Evolutionary conservation across 1,139 yeast genomes (phyloP).

Genomic region (Starmera stellimalicola): DNA sequence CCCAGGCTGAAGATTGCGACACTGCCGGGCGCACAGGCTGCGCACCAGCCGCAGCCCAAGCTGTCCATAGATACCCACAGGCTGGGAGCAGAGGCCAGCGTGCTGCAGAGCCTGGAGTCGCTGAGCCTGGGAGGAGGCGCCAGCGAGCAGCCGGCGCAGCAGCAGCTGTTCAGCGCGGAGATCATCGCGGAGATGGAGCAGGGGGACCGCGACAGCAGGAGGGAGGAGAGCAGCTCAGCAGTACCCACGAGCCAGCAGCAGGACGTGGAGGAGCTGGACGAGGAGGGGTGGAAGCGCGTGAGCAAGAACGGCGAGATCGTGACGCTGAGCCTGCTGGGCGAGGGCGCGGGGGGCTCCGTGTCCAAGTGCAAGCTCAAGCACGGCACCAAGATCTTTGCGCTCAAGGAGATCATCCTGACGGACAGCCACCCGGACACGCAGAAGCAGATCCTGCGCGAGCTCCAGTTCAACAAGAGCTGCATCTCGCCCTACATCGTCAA

Average conservation of each 20-base stretch:
- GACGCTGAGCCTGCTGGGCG: conserved; percentile 69
- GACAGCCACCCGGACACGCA: conserved; percentile 77
- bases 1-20: conserved; percentile 23
- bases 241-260: too few species aligned
- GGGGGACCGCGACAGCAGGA: not conserved
- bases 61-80: not conserved
- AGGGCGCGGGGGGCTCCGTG: conserved; percentile 92
- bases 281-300: conserved; percentile 66
- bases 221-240: conserved; percentile 3
- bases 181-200: conserved; percentile 26
- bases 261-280: conserved; percentile 53
- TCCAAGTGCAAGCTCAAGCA: conserved; percentile 55
- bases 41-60: too few species aligned
- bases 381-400: conserved; percentile 63
- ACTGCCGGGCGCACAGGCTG: too few species aligned
- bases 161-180: conserved; percentile 28
- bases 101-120: too few species aligned
- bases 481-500: conserved; percentile 77
- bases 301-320: conserved; percentile 50
- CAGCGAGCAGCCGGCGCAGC: too few species aligned
- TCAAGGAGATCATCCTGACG: conserved; percentile 51
- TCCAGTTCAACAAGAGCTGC: conserved; percentile 79
- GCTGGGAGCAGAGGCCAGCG: too few species aligned
- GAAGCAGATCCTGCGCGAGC: conserved; percentile 77
- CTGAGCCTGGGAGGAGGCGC: too few species aligned